These are phyloP conservation scores for Paecilomyces sp. DNA, from an alignment of 2,329 filamentous ascomycete species.

Conservation along the genomic window DNA sequence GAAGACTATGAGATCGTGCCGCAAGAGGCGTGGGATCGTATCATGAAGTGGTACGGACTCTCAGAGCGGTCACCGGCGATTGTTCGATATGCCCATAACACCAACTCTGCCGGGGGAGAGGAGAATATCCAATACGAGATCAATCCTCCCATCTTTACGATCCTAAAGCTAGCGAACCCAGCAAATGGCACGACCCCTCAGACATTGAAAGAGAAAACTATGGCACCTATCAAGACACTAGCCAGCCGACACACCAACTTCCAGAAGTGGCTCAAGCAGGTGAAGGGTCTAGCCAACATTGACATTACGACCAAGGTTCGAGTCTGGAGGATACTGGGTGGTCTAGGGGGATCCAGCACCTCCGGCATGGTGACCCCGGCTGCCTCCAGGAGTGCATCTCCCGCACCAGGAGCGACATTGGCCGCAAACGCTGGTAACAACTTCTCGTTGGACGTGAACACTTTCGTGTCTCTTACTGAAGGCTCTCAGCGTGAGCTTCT, in stretches of 20 bases:
- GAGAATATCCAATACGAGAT: slow-evolving; percentile 74
- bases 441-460: slow-evolving; percentile 55
- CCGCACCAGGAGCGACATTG: slow-evolving; percentile 36
- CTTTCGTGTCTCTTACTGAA: slow-evolving; percentile 56
- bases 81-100: slow-evolving; percentile 70
- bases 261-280: slow-evolving; percentile 66
- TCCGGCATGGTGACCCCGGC: slow-evolving; percentile 38
- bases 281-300: slow-evolving; percentile 63
- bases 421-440: slow-evolving; percentile 36
- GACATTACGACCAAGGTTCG: slow-evolving; percentile 66
- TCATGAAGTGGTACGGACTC: slow-evolving; percentile 76
- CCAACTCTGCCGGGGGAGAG: slow-evolving; percentile 49
- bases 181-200: slow-evolving; percentile 53
- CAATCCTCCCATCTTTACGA: slow-evolving; percentile 74
- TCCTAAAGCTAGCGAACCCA: slow-evolving; percentile 66
- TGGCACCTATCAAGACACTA: slow-evolving; percentile 58
- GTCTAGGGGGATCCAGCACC: slow-evolving; percentile 38
- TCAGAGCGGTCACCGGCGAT: slow-evolving; percentile 64
- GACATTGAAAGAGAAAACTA: slow-evolving; percentile 53
- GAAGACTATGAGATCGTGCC: slow-evolving; percentile 74
- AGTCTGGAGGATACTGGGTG: slow-evolving; percentile 58
- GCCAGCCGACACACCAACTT: slow-evolving; percentile 64
- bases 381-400: slow-evolving; percentile 35
- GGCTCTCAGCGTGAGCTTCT: slow-evolving; percentile 59
- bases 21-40: slow-evolving; percentile 70